These are phyloP conservation scores for Lachnellula willkommii DNA, from an alignment of 2,329 filamentous ascomycete species.

Conservation along the genomic window DNA sequence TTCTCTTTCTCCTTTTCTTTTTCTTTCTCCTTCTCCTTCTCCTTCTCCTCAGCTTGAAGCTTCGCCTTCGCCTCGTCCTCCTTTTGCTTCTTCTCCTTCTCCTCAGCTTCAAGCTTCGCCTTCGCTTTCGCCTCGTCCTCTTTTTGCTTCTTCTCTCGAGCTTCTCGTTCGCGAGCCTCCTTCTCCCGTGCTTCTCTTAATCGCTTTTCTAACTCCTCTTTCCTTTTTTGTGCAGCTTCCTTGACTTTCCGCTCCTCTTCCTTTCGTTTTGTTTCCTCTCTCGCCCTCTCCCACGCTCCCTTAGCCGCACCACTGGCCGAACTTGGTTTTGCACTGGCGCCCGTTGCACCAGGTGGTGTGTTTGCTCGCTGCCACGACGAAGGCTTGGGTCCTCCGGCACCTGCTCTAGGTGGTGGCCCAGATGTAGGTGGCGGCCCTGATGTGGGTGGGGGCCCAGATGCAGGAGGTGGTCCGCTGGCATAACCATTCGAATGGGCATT, in stretches of 20 bases:
- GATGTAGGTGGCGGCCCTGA: conserved; percentile 10
- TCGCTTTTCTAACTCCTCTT: conserved; percentile 35
- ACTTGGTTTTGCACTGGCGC: conserved; percentile 10
- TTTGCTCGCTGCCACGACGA: conserved; percentile 24
- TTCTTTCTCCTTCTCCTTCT: conserved; percentile 32
- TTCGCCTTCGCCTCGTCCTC: conserved; percentile 30
- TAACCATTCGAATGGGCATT: conserved; percentile 23
- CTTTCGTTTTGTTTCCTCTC: conserved; percentile 46
- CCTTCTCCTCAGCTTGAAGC: conserved; percentile 24
- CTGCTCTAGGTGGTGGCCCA: conserved; percentile 25
- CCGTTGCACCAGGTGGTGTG: conserved; percentile 12
- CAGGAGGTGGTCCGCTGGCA: conserved; percentile 15
- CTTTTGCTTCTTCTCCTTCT: conserved; percentile 26
- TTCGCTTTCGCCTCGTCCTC: conserved; percentile 28
- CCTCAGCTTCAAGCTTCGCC: conserved; percentile 39
- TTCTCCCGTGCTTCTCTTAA: conserved; percentile 33
- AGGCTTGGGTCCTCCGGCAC: conserved; percentile 19
- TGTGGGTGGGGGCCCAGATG: conserved; percentile 17
- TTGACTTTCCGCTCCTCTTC: conserved; percentile 9
- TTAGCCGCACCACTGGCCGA: conserved; percentile 32
- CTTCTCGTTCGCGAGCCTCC: conserved; percentile 32
- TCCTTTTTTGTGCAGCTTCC: conserved; percentile 24
- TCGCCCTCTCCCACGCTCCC: conserved; percentile 61
- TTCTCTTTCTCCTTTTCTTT: conserved; percentile 18
- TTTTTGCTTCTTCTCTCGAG: conserved; percentile 19